These are phyloP conservation scores for Microsporum canis DNA, from an alignment of 2,329 filamentous ascomycete genomes.

Conservation along the genomic window DNA sequence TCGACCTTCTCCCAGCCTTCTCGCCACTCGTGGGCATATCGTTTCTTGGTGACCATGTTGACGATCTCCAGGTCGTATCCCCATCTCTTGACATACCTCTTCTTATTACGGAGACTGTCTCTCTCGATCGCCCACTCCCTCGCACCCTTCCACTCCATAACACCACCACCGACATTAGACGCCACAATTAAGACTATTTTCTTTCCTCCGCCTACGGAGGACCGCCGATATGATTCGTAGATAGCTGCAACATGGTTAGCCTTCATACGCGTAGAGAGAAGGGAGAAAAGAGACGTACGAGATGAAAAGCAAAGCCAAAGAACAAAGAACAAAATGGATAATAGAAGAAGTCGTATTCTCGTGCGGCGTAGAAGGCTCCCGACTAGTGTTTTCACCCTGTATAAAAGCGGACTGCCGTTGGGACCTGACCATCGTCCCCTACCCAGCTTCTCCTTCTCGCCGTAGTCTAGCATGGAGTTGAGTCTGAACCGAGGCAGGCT, in stretches of 20 bases:
- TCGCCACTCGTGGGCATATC: conserved; percentile 96
- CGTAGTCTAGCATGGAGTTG: conserved; percentile 39
- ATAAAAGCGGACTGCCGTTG: conserved; percentile 24
- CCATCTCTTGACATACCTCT: conserved; percentile 74
- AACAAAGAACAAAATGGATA: conserved; percentile 49
- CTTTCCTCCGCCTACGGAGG: conserved; percentile 66
- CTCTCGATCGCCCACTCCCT: conserved; percentile 97
- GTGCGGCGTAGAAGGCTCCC: conserved; percentile 51
- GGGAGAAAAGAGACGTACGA: conserved; percentile 45
- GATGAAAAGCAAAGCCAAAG: conserved; percentile 59
- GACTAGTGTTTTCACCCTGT: conserved; percentile 26
- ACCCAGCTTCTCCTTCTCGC: conserved; percentile 66
- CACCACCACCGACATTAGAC: conserved; percentile 87
- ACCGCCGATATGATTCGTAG: conserved; percentile 55
- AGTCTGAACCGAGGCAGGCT: conserved; percentile 63
- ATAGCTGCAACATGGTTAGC: conserved; percentile 36
- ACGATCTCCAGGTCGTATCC: conserved; percentile 93
- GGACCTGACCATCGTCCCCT: conserved; percentile 46
- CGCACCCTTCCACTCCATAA: conserved; percentile 98
- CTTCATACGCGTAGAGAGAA: conserved; percentile 5
- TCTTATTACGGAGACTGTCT: conserved; percentile 92
- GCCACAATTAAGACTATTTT: conserved; percentile 90
- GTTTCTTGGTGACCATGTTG: conserved; percentile 97
- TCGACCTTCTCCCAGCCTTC: conserved; percentile 99
- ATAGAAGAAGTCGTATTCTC: conserved; percentile 51